Base-by-base conservation (phyloP, 768 basidiomycete genomes). In the Amanita muscaria region DNA sequence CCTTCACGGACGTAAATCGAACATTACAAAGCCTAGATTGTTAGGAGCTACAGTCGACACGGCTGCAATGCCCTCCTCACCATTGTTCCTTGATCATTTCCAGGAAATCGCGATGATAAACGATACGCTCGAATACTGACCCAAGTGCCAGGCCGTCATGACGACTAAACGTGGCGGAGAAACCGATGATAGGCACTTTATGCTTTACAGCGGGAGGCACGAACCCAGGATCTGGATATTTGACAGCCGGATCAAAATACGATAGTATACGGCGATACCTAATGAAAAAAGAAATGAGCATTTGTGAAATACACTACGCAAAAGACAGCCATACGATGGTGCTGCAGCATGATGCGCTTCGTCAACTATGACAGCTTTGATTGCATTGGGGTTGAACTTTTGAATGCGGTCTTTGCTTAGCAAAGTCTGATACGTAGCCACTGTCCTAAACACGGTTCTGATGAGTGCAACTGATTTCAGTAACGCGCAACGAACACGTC, bases 301-400 rank as follows among this genome's bases (percentile, higher is more conserved):
- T 42, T 34, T 32, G 12, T 14, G 5, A 30, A 31, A n/a, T 37
- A 34, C 19, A 47, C 23, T 18, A 21, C 6, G n/a, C 29, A 5
- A 21, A 22, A 19, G 27, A 23, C 9, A 21, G 30, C 67, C 79
- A 44, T 64, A 93, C 80, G 92, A 91, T 23, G 83, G 81, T 7
- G 93, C 88, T 30, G 88, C 92, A 22, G 93, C 87, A 61, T 98
- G 94, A 59, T 97, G 94, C 1, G 93, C 93, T 63, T 96, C 92
- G 55, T 96, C 92, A 3, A 96, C 70, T 35, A 94, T 79, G 47
- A 96, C 69, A 12, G 83, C 84, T 54, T 84, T 89, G 49, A 88
- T 62, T 36, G 49, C 55, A 8, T 60, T 55, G 3, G 84, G 82
- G 55, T 81, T 69, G 58, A 93, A 94, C 58, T 93, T 94, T 5